Conservation (phyloP, 257 asterid species). For the Solanum chiquidenum region DNA sequence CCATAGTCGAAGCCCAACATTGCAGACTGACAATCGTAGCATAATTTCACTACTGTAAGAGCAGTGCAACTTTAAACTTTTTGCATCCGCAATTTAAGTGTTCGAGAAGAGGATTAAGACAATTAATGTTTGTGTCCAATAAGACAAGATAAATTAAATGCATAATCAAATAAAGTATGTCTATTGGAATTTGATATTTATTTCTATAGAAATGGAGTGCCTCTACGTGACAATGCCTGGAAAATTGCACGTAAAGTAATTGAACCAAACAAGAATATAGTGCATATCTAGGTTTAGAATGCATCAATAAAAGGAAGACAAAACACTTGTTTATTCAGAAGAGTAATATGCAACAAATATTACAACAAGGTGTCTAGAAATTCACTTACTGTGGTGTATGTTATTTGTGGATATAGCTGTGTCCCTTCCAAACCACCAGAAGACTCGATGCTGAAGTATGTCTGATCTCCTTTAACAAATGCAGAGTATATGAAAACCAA, state of each 20-base stretch:
- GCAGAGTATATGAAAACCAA: conserved; percentile 72
- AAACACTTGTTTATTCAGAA: not conserved
- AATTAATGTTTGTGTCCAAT: not conserved
- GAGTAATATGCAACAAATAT: not conserved
- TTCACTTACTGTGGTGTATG: conserved; percentile 63
- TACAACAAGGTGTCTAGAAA: conserved; percentile 42
- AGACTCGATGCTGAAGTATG: conserved; percentile 43
- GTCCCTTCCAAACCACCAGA: conserved; percentile 61
- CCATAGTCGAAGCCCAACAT: not conserved
- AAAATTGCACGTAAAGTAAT: not conserved
- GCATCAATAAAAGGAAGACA: not conserved
- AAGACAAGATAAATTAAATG: not conserved
- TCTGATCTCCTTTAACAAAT: conserved; percentile 82
- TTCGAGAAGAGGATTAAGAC: not conserved
- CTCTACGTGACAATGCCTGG: not conserved
- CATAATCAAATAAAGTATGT: not conserved
- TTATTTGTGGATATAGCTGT: conserved; percentile 50
- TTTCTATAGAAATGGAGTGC: not conserved
- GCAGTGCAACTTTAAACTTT: not conserved
- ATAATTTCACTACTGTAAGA: not conserved
- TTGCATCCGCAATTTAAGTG: not conserved
- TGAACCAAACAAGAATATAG: not conserved
- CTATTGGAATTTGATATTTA: not conserved
- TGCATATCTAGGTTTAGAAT: not conserved
- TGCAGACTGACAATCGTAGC: not conserved